Base-by-base conservation (phyloP, 495 filamentous ascomycete genomes). In the Tuber melanosporum region DNA sequence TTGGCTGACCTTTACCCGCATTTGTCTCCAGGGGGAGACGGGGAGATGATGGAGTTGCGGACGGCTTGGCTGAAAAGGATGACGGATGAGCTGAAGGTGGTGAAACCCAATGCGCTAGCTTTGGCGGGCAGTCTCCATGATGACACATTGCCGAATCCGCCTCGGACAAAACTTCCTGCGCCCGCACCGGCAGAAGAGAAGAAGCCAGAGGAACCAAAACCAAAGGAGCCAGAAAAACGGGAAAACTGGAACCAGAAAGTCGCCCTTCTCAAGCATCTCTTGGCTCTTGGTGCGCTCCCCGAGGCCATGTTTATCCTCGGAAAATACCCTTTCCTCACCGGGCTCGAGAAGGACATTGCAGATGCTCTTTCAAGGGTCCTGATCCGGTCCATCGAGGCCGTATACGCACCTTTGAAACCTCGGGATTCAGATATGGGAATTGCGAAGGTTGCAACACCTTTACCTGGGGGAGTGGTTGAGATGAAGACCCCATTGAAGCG, bases 241-340 rank as follows among this genome's bases (percentile, higher is more conserved):
- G 57, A 66, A 66, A 66, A 66, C 26, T 66, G 57, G 57, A 94
- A 98, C 78, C 95, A 98, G 81, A 98, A 98, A 84, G 89, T 94
- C 0, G 85, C 89, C 71, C 87, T 99, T 1, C 87, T 99, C 49
- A 92, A 91, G 79, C 93, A 93, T 80, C 88, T 99, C 36, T 88
- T 99, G 6, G 91, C 91, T 17, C 94, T 98, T 78, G 96, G 96
- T 39, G 95, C 96, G 22, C 87, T 99, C 44, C 95, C 96, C 0
- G 96, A 98, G 84, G 89, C 96, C 2, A 88, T 98, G 36, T 98
- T 94, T 84, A 92, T 99, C 71, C 88, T 99, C 47, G 95, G 94
- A 71, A 91, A 91, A 75, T 96, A 96, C 82, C 92, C 92, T 39
- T 98, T 95, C 93, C 88, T 98, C 20, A 89, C 93, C 66, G 92